A percentile compares a stretch with the other conserved stretches of the same genome.
Conservation (phyloP, 352 stramenopile species). For the Globisporangium cederbergense region DNA sequence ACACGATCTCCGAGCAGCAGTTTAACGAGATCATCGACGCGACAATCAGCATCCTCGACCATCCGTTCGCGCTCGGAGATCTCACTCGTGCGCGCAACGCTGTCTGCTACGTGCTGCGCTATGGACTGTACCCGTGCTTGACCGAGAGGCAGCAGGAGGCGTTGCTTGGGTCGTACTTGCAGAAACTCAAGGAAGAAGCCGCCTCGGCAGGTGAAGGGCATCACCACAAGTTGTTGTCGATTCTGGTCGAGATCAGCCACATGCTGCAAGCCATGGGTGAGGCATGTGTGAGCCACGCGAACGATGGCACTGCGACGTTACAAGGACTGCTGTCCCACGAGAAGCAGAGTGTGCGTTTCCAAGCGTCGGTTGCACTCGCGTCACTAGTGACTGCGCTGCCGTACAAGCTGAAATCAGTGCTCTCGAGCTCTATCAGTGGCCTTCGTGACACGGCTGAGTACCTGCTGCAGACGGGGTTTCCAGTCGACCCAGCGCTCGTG, state of each 20-base stretch:
- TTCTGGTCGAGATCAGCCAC: conserved; percentile 63
- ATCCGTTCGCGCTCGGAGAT: conserved; percentile 66
- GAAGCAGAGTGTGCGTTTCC: conserved; percentile 75
- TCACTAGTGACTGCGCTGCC: conserved; percentile 65
- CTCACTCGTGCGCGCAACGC: conserved; percentile 77
- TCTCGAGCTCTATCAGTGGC: conserved; percentile 35
- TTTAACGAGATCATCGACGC: conserved; percentile 69
- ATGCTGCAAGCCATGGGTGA: conserved; percentile 71
- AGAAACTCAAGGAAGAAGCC: conserved; percentile 42
- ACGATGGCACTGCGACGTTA: conserved; percentile 34
- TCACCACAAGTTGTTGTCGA: conserved; percentile 65
- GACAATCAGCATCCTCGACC: conserved; percentile 62
- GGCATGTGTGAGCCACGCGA: conserved; percentile 41
- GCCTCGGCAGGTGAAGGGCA: conserved; percentile 31
- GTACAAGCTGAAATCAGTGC: conserved; percentile 51
- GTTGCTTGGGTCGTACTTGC: conserved; percentile 55
- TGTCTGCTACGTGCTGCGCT: conserved; percentile 71
- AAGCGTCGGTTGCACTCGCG: conserved; percentile 58
- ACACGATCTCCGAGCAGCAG: conserved; percentile 57
- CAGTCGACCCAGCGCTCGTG: conserved; percentile 23
- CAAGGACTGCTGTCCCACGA: conserved; percentile 51
- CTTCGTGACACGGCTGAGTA: conserved; percentile 39
- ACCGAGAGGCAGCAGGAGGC: conserved; percentile 68
- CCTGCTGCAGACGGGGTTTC: conserved; percentile 31
- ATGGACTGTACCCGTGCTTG: conserved; percentile 53